A percentile compares a stretch with the other conserved stretches of the same genome.
These are phyloP conservation scores for Hypsizygus ulmarius DNA, from an alignment of 1,284 basidiomycete species.

Conservation along the genomic window DNA sequence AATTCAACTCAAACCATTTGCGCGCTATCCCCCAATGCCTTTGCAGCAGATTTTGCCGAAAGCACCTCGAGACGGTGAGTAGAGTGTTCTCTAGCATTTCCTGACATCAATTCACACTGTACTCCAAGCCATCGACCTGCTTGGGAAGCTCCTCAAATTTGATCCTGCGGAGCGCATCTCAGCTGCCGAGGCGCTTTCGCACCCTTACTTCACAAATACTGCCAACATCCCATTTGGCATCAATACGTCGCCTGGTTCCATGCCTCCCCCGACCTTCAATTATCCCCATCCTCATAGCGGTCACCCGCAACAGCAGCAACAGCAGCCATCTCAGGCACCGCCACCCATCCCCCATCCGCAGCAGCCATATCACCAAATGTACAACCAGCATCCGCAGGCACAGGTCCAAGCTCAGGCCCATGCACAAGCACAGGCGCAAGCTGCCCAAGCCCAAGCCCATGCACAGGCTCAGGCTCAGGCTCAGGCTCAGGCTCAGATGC, in stretches of 20 bases:
- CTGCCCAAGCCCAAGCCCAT: conserved; percentile 26
- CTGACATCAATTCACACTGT: conserved; percentile 9
- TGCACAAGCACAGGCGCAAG: conserved; percentile 15
- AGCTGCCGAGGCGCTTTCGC: conserved; percentile 88
- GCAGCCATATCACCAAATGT: conserved; percentile 24
- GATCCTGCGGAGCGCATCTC: conserved; percentile 93
- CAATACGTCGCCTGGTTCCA: conserved; percentile 50
- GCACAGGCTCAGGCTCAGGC: conserved; percentile 22
- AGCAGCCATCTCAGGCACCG: conserved; percentile 15
- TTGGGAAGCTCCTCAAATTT: conserved; percentile 95
- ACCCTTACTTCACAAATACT: conserved; percentile 86
- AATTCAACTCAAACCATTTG: conserved; percentile 84
- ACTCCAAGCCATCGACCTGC: conserved; percentile 80
- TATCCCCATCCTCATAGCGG: conserved; percentile 60
- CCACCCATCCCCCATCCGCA: too few species aligned
- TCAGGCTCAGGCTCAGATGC: conserved; percentile 19
- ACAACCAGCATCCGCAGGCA: conserved; percentile 24
- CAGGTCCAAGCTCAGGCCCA: conserved; percentile 24
- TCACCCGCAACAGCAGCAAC: conserved; percentile 28
- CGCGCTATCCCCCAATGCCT: conserved; percentile 89
- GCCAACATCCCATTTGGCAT: conserved; percentile 38
- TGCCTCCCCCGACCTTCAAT: conserved; percentile 68
- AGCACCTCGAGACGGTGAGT: conserved; percentile 81
- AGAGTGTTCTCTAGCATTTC: neutral
- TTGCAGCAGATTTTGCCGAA: conserved; percentile 90